phyloP scores from a whole-genome alignment of 306 rosid species.

The Cicer bijugum region DNA sequence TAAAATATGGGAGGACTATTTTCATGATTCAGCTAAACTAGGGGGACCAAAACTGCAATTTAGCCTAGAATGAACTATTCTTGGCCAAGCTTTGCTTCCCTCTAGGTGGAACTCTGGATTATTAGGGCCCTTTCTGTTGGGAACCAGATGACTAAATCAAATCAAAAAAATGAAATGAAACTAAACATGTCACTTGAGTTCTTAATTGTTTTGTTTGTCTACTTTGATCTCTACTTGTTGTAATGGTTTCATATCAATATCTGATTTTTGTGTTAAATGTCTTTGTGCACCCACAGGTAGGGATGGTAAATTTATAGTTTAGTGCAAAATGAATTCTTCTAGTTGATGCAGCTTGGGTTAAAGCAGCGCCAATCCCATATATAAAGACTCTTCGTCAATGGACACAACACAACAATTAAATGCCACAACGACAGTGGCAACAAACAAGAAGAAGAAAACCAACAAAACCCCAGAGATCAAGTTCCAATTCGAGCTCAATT shows the following conservation, averaged over 20 bases:
- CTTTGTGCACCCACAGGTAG: background rate
- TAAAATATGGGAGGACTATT: too few relatives aligned
- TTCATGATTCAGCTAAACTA: too few relatives aligned
- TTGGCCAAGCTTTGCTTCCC: too few relatives aligned
- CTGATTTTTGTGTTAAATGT: background rate
- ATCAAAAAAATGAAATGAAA: too few relatives aligned
- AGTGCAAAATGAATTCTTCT: background rate
- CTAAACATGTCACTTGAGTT: too few relatives aligned
- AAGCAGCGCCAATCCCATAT: background rate
- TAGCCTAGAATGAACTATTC: too few relatives aligned
- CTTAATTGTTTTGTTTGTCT: background rate
- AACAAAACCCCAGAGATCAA: slow-evolving; percentile 55
- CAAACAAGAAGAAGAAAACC: slow-evolving; percentile 55
- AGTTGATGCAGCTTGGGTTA: too few relatives aligned
- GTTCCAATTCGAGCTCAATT: slow-evolving; percentile 69
- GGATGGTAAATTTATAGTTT: background rate
- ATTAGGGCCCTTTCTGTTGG: too few relatives aligned
- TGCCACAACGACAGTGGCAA: slow-evolving; percentile 23
- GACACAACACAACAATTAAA: slow-evolving; percentile 36
- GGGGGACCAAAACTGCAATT: too few relatives aligned
- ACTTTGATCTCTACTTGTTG: background rate
- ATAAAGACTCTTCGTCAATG: slow-evolving; percentile 39
- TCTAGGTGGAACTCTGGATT: too few relatives aligned
- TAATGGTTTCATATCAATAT: background rate
- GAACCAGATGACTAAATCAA: too few relatives aligned